Evolutionary conservation across 805 yeast genomes (phyloP).

Genomic region (Suhomyces sp.): DNA sequence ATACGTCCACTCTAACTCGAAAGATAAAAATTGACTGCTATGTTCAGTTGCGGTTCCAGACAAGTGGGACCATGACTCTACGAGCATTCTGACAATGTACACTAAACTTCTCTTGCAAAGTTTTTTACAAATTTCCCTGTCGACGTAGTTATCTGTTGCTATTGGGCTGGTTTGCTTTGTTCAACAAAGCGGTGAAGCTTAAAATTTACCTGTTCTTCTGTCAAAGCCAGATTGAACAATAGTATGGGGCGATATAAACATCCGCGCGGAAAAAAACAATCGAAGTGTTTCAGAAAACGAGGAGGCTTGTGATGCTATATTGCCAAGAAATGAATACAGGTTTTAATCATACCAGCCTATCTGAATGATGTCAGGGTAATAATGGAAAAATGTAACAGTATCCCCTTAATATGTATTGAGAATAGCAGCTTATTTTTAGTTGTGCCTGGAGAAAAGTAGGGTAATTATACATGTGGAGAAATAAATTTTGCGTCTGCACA

Average conservation of each 20-base stretch:
- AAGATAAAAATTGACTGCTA: conserved; percentile 10
- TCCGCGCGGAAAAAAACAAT: background rate
- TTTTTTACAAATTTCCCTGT: background rate
- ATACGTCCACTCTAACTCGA: conserved; percentile 17
- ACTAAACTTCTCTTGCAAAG: background rate
- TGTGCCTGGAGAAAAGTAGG: background rate
- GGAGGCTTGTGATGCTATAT: background rate
- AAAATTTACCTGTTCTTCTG: background rate
- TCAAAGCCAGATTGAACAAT: background rate
- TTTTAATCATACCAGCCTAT: background rate
- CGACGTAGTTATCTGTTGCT: background rate
- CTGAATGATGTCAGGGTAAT: background rate
- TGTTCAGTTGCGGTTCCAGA: conserved; percentile 13
- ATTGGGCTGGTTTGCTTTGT: background rate
- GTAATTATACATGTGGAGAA: background rate
- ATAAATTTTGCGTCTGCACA: background rate
- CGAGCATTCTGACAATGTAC: conserved; percentile 7
- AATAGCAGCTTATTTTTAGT: background rate
- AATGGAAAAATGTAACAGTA: background rate
- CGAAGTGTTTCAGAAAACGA: background rate
- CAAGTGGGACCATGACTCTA: conserved; percentile 10
- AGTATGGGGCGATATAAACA: background rate
- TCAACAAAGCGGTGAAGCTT: background rate
- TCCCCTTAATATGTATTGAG: background rate
- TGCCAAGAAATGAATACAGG: background rate